Evolutionary conservation across 352 stramenopile species (phyloP), one percentile per base, ranked within the genome.

Genomic region (Globisporangium abappressorium): DNA sequence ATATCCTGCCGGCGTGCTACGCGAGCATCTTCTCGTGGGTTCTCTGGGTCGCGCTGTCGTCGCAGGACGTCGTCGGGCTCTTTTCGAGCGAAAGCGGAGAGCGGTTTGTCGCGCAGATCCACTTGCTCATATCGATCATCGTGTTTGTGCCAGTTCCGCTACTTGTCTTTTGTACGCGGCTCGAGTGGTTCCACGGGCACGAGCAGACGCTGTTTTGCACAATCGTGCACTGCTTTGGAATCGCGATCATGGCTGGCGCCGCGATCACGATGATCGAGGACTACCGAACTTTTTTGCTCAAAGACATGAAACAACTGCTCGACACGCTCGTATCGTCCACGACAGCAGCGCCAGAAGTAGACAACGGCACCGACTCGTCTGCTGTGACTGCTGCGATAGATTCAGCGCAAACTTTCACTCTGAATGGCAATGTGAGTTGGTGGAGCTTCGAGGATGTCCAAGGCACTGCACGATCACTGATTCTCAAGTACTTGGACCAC

Each of bases 171-270:
- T 84, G 79, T 53, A 85, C 73, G 55, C 84, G 82, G n/a, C 71
- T 73, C 3, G 62, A 84, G 11, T 64, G 76, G 49, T 92, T 91
- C 68, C 69, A 73, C 4, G 81, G 84, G 0, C 74, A 85, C 51
- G 85, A 92, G 57, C 83, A 92, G 59, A 64, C 69, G 7, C 68
- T 91, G 12, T 68, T 93, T 4, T 92, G 82, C 56, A 53, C 75
- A 28, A 85, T 93, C 57, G 82, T 91, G 20, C 74, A 90, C 62
- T 93, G 84, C 73, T 93, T 91, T 57, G 84, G 78, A 1, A 57
- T 80, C 3, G 81, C 68, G 12, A 71, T 90, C 28, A 68, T 93
- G 20, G 71, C 73, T 11, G 72, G 76, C 24, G 85, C 83, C 8
- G 70, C 69, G n/a, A 61, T 91, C 58, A 68, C 83, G 38, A 79